Percentiles rank a stretch among this genome's conserved stretches.
Conservation (phyloP, 2,329 filamentous ascomycete species). For the Pseudogymnoascus sp. region DNA sequence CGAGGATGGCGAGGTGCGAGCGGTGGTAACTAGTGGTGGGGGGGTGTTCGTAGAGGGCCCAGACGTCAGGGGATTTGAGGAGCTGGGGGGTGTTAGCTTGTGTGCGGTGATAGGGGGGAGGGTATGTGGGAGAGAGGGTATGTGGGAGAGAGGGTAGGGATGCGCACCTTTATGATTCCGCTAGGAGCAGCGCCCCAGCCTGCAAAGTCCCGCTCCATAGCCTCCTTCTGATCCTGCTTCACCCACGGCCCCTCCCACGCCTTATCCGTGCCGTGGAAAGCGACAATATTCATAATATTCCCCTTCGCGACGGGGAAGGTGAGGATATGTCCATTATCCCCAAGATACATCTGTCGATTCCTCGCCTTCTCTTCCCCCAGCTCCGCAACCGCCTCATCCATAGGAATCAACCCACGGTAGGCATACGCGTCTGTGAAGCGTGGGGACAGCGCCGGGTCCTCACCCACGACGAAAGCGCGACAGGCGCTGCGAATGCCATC, state of each 20-base stretch:
- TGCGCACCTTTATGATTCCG: constrained; percentile 18
- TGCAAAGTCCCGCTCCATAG: constrained; percentile 35
- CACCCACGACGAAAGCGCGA: constrained; percentile 43
- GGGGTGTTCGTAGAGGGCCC: constrained; percentile 49
- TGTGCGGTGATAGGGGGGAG: not conserved
- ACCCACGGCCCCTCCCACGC: constrained; percentile 36
- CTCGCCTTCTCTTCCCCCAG: constrained; percentile 41
- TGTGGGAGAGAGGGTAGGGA: not conserved
- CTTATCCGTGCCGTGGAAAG: constrained; percentile 37
- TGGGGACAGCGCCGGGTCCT: constrained; percentile 18
- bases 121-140: not conserved
- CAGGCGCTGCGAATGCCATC: constrained; percentile 55
- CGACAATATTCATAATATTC: constrained; percentile 47
- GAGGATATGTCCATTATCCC: constrained; percentile 48
- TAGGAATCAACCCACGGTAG: constrained; percentile 53
- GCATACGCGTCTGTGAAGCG: constrained; percentile 41
- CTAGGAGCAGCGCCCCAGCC: constrained; percentile 33
- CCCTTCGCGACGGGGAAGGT: constrained; percentile 51
- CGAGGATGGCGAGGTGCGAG: constrained; percentile 41
- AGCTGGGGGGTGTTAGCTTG: constrained; percentile 24
- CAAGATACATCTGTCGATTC: constrained; percentile 48
- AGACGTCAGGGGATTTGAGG: constrained; percentile 43
- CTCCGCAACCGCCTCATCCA: constrained; percentile 40
- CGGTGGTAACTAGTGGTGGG: constrained; percentile 39
- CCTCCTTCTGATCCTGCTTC: constrained; percentile 32